These are phyloP conservation scores for Anisodus acutangulus DNA, from an alignment of 257 asterid species.

Conservation along the genomic window DNA sequence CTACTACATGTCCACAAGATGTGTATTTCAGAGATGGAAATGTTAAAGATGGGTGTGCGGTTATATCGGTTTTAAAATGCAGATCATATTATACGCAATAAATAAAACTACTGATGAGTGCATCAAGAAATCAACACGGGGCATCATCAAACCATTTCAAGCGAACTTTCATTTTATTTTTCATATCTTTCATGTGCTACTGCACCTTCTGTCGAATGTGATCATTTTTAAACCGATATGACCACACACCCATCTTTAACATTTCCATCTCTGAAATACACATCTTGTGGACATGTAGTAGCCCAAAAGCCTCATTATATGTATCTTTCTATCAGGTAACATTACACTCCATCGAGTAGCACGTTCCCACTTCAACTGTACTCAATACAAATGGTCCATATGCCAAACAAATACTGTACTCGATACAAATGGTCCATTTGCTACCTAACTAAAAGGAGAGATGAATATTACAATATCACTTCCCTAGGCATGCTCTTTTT, in stretches of 20 bases:
- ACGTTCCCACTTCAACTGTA: neutral
- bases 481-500: conserved; percentile 21
- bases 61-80: neutral
- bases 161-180: neutral
- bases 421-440: neutral
- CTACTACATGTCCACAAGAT: neutral
- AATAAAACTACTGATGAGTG: too few species aligned
- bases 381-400: neutral
- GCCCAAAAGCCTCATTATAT: neutral
- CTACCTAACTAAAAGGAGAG: conserved; percentile 11
- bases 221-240: neutral
- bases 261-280: neutral
- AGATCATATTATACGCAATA: too few species aligned
- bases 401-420: conserved; percentile 4
- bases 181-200: neutral
- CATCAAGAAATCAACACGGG: neutral
- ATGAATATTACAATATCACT: neutral
- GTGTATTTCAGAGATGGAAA: neutral
- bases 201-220: neutral
- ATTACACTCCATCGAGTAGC: neutral
- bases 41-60: too few species aligned
- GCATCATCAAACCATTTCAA: neutral
- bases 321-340: neutral
- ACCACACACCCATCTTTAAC: too few species aligned
- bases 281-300: neutral